Evolutionary conservation across 2,329 filamentous ascomycete genomes (phyloP), one percentile per base, ranked within the genome.

Genomic region (Thyridium curvatum): DNA sequence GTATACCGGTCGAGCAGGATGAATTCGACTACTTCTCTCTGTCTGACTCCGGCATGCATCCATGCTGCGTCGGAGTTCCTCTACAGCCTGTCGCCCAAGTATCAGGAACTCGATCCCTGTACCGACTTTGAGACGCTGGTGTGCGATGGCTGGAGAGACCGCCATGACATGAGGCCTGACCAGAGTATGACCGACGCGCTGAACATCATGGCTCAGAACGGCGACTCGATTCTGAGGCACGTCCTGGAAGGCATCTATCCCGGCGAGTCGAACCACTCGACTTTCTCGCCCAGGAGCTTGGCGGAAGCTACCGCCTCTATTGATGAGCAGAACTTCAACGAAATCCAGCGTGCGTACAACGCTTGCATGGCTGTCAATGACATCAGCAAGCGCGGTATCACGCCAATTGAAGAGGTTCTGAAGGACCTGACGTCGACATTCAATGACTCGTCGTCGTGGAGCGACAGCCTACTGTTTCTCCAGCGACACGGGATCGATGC

Each of bases 41-140:
- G 79, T 52, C 53, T 71, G 35, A 74, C 77, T 9, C 71, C 77
- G 32, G 72, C 74, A 43, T 84, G 79, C 53, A 65, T 83, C 12
- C 74, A 82, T 49, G 79, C 78, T 12, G 71, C 79, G 4, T 79
- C 77, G 12, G 71, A 75, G 45, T 71, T 84, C 30, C 65, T 82
- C 8, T 73, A 77, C 46, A 82, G 78, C 42, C 60, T 84, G 12
- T 74, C 77, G 13, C 73, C 78, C 8, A 64, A 53, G 39, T 80
- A 84, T 56, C 65, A 74, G 42, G 58, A 75, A 3, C 63, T 86
- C 30, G 79, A 86, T 52, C 75, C 83, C 2, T 87, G 83, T 49
- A 72, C 67, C n/a, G 61, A 85, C 51, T 87, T 87, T 43, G 78
- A 84, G 43, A 66, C 79, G 53, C 71, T 79, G 40, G 78, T 79